phyloP scores from a whole-genome alignment of 1,284 basidiomycete species.

The Serendipita sp. region DNA sequence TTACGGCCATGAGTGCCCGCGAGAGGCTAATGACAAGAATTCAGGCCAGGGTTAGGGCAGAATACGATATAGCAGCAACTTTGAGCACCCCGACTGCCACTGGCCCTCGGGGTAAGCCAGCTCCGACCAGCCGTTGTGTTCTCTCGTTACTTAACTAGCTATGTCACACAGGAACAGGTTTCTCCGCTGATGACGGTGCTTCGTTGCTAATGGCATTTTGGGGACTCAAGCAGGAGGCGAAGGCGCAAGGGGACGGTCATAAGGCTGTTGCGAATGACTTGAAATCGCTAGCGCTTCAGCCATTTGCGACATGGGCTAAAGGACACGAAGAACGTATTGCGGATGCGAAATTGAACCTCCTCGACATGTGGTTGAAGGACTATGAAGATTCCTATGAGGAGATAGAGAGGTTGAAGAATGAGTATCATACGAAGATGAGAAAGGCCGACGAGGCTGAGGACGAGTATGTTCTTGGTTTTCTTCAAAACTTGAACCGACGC shows the following conservation, averaged over 20 bases:
- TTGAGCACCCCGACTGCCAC: slow-evolving; percentile 39
- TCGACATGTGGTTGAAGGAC: slow-evolving; percentile 56
- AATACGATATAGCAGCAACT: slow-evolving; percentile 43
- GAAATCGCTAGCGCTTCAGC: slow-evolving; percentile 49
- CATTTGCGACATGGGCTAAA: slow-evolving; percentile 60
- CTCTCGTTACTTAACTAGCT: background rate
- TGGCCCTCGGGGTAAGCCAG: slow-evolving; percentile 32
- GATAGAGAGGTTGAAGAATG: slow-evolving; percentile 53
- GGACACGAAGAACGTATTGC: slow-evolving; percentile 39
- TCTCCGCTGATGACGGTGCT: slow-evolving; percentile 62
- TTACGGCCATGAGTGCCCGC: background rate
- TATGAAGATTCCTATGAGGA: slow-evolving; percentile 53
- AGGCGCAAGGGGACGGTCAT: slow-evolving; percentile 51
- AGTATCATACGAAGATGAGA: slow-evolving; percentile 64
- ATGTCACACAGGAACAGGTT: slow-evolving; percentile 39
- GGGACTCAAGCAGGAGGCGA: slow-evolving; percentile 59
- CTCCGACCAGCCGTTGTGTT: slow-evolving; percentile 12
- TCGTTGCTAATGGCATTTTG: slow-evolving; percentile 62
- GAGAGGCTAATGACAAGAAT: background rate
- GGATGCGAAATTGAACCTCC: background rate
- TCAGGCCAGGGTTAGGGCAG: slow-evolving; percentile 51
- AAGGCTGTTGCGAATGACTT: slow-evolving; percentile 53
- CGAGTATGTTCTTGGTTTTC: slow-evolving; percentile 42
- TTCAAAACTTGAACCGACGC: background rate
- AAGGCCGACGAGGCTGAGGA: slow-evolving; percentile 81